Conservation (phyloP, 495 filamentous ascomycete genomes). For the Aspergillus ostianus region DNA sequence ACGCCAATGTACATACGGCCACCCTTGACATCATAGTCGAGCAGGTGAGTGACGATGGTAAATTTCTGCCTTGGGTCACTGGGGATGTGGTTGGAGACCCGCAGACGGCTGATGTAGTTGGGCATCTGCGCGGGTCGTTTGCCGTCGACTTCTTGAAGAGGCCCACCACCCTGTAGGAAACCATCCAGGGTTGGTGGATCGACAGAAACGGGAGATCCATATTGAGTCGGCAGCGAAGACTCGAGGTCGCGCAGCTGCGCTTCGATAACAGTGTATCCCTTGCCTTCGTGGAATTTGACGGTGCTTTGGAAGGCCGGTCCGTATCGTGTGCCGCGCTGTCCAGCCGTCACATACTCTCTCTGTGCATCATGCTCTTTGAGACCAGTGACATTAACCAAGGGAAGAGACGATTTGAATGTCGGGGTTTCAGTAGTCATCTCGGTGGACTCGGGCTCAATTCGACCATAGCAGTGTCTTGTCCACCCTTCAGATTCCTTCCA, state of each 20-base stretch:
- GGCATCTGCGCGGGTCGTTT: neutral
- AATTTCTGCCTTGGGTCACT: neutral
- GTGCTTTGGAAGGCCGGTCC: neutral
- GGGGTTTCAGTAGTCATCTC: neutral
- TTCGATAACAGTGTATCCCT: neutral
- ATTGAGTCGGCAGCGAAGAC: neutral
- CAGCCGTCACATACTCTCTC: neutral
- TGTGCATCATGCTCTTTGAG: neutral
- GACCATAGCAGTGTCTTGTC: neutral
- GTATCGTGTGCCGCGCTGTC: neutral
- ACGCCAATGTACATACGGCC: neutral
- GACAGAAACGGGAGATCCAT: neutral
- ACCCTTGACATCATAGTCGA: neutral
- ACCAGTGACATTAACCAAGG: neutral
- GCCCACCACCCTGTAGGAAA: neutral
- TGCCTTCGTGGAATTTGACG: neutral
- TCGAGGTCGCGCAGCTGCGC: neutral
- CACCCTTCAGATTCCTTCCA: neutral
- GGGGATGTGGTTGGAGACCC: neutral
- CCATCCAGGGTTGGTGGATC: neutral
- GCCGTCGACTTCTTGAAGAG: neutral
- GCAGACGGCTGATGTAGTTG: neutral
- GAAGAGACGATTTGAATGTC: neutral
- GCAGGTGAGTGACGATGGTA: neutral
- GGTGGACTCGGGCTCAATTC: neutral